These are phyloP conservation scores for Cryptococcus floricola DNA, from an alignment of 1,284 basidiomycete genomes.

Conservation along the genomic window DNA sequence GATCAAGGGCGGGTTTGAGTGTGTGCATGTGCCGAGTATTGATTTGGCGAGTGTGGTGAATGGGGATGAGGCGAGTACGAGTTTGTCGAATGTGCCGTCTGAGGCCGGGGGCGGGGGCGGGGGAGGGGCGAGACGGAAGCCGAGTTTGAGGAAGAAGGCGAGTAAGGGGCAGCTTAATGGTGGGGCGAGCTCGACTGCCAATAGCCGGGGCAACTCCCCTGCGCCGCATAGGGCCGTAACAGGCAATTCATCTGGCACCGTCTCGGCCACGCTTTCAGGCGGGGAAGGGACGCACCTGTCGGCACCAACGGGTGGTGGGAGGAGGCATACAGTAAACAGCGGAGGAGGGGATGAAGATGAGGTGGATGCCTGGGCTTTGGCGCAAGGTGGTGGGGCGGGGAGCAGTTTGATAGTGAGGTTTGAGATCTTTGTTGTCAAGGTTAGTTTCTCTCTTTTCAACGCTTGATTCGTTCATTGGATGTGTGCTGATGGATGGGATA, in stretches of 20 bases:
- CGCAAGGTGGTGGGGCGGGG: constrained; percentile 52
- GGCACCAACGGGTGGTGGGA: constrained; percentile 1
- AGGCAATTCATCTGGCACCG: constrained; percentile 15
- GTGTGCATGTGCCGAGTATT: constrained; percentile 89
- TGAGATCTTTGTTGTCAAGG: constrained; percentile 92
- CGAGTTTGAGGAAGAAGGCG: constrained; percentile 20
- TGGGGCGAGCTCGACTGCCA: not conserved
- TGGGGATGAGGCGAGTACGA: constrained; percentile 40
- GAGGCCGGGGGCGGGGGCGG: not conserved
- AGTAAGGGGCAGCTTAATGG: constrained; percentile 16
- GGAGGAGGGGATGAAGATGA: constrained; percentile 55
- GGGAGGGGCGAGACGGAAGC: constrained; percentile 14
- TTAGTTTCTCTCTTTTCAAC: constrained; percentile 48
- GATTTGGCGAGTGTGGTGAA: constrained; percentile 68
- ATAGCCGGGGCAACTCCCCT: constrained; percentile 6
- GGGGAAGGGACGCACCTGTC: constrained; percentile 9
- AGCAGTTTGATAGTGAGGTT: constrained; percentile 79
- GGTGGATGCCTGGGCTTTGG: constrained; percentile 63
- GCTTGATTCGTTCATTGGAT: too few species aligned
- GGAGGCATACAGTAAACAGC: not conserved
- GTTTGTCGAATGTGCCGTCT: constrained; percentile 14
- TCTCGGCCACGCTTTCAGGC: constrained; percentile 16
- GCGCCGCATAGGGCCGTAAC: constrained; percentile 6
- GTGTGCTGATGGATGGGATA: constrained; percentile 42
- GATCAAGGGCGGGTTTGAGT: constrained; percentile 88